These are phyloP conservation scores for Gnetum montanum DNA, from an alignment of 75 land plant species.

Conservation along the genomic window DNA sequence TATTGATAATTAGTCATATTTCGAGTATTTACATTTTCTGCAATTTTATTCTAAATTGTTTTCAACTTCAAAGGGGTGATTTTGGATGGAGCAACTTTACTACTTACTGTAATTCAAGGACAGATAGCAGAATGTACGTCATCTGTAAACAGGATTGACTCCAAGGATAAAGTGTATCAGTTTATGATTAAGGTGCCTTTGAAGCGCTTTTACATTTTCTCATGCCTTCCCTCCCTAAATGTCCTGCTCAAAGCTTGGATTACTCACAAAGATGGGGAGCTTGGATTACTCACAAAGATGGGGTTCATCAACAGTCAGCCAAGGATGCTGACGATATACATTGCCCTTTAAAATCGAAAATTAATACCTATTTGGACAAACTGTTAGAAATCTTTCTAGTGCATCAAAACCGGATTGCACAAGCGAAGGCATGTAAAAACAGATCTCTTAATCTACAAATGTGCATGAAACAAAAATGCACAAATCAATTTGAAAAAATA, in stretches of 20 bases:
- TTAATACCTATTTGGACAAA: no score
- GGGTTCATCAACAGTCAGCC: not conserved
- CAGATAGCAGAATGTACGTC: slow-evolving; percentile 5
- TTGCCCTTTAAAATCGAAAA: no score
- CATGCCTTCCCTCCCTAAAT: slow-evolving; percentile 5
- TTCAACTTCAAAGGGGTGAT: slow-evolving; percentile 1
- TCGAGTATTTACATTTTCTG: no score
- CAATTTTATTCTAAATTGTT: no score
- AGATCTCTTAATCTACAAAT: no score
- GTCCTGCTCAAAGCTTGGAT: slow-evolving; percentile 5
- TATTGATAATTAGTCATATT: no score
- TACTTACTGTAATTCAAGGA: slow-evolving; percentile 3
- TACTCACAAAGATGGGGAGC: no score
- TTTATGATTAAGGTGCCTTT: slow-evolving; percentile 2
- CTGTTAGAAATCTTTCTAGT: no score
- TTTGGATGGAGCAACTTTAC: slow-evolving; percentile 1
- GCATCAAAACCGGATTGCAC: no score
- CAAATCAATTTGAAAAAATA: no score
- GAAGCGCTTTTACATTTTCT: not conserved
- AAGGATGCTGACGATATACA: not conserved
- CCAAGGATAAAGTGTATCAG: not conserved
- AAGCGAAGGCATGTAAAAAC: no score
- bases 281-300: not conserved
- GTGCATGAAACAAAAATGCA: no score
- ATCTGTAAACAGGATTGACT: not conserved